Evolutionary conservation across 1,284 basidiomycete species (phyloP).

Genomic region (Omphalotus olearius): DNA sequence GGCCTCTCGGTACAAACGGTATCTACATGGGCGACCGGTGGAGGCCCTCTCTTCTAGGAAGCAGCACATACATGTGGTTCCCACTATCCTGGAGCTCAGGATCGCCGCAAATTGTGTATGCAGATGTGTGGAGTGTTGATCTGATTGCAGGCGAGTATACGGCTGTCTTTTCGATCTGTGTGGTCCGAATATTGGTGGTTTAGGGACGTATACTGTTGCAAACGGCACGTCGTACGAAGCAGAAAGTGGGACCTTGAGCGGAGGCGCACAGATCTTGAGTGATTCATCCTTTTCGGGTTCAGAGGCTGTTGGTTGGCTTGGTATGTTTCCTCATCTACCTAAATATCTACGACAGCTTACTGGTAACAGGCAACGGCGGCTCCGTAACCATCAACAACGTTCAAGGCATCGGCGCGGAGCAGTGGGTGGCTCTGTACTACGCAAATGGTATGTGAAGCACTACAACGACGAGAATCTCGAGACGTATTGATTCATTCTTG

Average conservation of each 20-base stretch:
- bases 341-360: no score
- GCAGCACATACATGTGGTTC: conserved; percentile 59
- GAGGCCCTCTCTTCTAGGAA: conserved; percentile 51
- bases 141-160: conserved; percentile 32
- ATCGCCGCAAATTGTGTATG: conserved; percentile 45
- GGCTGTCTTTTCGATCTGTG: background rate
- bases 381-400: conserved; percentile 54
- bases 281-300: conserved; percentile 49
- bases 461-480: background rate
- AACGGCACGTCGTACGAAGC: conserved; percentile 55
- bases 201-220: conserved; percentile 45
- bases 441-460: conserved; percentile 40
- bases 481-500: background rate
- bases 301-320: conserved; percentile 51
- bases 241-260: conserved; percentile 47
- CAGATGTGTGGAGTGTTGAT: conserved; percentile 58
- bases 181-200: background rate
- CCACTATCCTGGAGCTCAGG: conserved; percentile 53
- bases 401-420: conserved; percentile 47
- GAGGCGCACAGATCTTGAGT: conserved; percentile 40
- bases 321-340: conserved; percentile 23
- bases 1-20: conserved; percentile 44
- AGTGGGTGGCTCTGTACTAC: conserved; percentile 59
- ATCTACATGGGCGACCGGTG: conserved; percentile 68
- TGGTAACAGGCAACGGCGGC: conserved; percentile 46